Base-by-base conservation (phyloP, 108 stramenopile species). In the Fragilariopsis cylindrus region DNA sequence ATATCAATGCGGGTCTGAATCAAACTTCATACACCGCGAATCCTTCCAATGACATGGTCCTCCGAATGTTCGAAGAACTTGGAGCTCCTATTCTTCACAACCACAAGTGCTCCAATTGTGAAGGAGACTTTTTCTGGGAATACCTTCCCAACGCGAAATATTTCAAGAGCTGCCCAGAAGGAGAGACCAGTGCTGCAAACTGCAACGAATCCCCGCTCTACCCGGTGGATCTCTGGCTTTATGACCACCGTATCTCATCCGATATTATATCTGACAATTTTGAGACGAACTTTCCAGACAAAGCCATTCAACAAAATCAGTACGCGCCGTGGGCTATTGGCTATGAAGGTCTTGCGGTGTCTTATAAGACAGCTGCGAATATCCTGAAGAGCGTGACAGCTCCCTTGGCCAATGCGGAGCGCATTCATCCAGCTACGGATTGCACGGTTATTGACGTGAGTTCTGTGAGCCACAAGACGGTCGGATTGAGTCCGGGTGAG, bases 41-140 rank as follows among this genome's bases (percentile, higher is more conserved):
- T 75, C 74, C 73, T 3, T 13, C 50, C 53, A 53, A 67, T 68
- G 74, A 75, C 43, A 67, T 75, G 74, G 74, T 75, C 11, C 42
- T 75, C 41, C 65, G 74, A 18, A 75, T 75, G 74, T 55, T 75
- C 15, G 74, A 75, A 69, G 74, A 75, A 68, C 66, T 75, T 4
- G 74, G 74, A 4, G 55, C 67, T 52, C 74, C 74, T 13, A 15
- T 75, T 18, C 12, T 75, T 15, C 74, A 75, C 43, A 18, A 30
- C 18, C 48, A 49, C 6, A 19, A 7, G 8, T 69, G 69, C 21
- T 18, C 42, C 11, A 30, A 21, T 30, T 69, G 69, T 69, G 11
- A 44, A 9, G 7, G 11, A 41, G n/a, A 42, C 7, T 75, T 67
- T 47, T 75, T 75, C 57, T 75, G 74, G 74, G 74, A 75, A 44